These are phyloP conservation scores for Spinacia oleracea DNA, from an alignment of 179 eudicot species.

Conservation along the genomic window DNA sequence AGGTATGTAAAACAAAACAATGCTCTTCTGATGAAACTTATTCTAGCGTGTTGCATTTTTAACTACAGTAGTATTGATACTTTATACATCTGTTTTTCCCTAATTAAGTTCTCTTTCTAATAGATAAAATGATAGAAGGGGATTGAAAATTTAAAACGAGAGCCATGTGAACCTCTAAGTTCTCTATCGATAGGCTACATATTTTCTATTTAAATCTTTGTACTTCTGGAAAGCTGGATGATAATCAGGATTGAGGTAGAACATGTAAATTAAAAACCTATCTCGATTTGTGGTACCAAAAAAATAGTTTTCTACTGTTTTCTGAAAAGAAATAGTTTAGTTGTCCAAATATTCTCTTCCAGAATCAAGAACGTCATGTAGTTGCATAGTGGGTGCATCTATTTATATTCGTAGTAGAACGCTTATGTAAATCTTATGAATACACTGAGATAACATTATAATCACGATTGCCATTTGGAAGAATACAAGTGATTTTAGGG, in stretches of 20 bases:
- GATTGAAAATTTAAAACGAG: background rate
- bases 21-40: background rate
- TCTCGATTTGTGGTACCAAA: no score
- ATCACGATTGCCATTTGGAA: no score
- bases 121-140: background rate
- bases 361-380: background rate
- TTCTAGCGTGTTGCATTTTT: background rate
- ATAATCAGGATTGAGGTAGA: background rate
- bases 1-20: conserved; percentile 43
- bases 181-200: background rate
- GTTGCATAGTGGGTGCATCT: background rate
- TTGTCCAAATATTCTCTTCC: background rate
- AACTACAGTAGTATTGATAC: background rate
- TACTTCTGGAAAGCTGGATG: background rate
- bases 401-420: background rate
- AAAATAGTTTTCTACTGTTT: background rate
- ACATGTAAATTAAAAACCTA: background rate
- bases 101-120: background rate
- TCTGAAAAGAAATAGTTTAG: background rate
- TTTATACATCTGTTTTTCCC: background rate
- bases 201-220: background rate
- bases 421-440: background rate
- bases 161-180: no score
- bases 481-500: no score
- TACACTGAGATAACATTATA: no score